Evolutionary conservation across 805 yeast genomes (phyloP).

Genomic region (Lipomyces yamanashiensis): DNA sequence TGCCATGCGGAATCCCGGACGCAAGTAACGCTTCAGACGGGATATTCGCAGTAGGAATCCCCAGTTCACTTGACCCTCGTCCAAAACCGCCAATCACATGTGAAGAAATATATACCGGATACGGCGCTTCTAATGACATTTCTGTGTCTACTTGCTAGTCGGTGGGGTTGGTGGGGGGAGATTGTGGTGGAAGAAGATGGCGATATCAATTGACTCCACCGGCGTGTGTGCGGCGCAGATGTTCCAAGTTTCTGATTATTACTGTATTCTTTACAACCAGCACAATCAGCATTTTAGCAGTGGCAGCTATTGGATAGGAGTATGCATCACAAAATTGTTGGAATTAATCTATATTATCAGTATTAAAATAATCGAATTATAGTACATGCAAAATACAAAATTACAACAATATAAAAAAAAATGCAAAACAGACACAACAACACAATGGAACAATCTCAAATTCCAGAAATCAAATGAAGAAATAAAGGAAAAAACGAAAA

Average conservation of each 20-base stretch:
- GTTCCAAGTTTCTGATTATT: not conserved
- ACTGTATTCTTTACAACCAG: too few species aligned
- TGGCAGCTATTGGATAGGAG: too few species aligned
- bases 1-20: constrained; percentile 49
- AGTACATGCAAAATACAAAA: constrained; percentile 8
- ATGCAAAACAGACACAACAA: not conserved
- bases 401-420: not conserved
- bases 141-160: not conserved
- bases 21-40: constrained; percentile 53
- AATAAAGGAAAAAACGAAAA: not conserved
- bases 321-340: not conserved
- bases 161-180: not conserved
- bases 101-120: constrained; percentile 45
- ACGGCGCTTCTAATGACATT: constrained; percentile 44
- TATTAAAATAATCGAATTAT: not conserved
- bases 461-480: not conserved
- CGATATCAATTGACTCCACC: not conserved
- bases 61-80: constrained; percentile 90
- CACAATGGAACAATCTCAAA: too few species aligned
- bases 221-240: not conserved
- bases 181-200: not conserved
- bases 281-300: too few species aligned
- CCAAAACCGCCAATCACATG: constrained; percentile 83
- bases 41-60: constrained; percentile 72
- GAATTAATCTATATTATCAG: not conserved